Evolutionary conservation across 78 protist genomes (phyloP).

Genomic region (Dictyostelium firmibasis): DNA sequence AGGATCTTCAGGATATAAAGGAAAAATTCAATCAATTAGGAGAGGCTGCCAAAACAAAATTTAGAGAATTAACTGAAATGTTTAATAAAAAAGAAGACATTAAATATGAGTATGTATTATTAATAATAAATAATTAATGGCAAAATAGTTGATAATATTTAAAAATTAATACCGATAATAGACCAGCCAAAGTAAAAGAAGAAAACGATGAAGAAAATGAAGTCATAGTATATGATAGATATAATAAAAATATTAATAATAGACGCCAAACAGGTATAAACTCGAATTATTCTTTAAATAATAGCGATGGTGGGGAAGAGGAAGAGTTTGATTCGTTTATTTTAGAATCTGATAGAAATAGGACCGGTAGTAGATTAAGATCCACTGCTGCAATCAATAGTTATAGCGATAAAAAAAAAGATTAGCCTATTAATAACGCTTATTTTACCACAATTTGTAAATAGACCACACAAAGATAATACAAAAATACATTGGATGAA

Average conservation of each 20-base stretch:
- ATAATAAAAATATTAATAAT: neutral
- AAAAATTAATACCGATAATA: neutral
- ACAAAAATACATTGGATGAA: too few species aligned
- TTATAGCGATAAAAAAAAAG: neutral
- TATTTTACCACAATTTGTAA: neutral
- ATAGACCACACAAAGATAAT: neutral
- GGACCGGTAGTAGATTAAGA: neutral
- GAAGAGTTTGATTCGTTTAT: conserved; percentile 17
- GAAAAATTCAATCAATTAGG: conserved; percentile 46
- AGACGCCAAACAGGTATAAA: neutral
- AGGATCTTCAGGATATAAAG: conserved; percentile 59
- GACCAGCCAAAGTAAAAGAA: neutral
- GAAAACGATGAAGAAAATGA: conserved; percentile 47
- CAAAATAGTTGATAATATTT: too few species aligned
- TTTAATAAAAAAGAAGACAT: conserved; percentile 59
- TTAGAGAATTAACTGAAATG: conserved; percentile 52
- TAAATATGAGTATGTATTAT: conserved; percentile 38
- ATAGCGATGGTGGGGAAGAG: neutral
- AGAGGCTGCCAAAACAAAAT: conserved; percentile 60
- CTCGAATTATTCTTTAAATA: neutral
- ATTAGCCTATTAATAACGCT: too few species aligned
- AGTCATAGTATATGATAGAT: conserved; percentile 28
- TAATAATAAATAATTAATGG: neutral
- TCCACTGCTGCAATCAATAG: neutral
- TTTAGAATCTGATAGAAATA: conserved; percentile 21